Evolutionary conservation across 495 filamentous ascomycete species (phyloP).

Genomic region (Xylaria bambusicola): DNA sequence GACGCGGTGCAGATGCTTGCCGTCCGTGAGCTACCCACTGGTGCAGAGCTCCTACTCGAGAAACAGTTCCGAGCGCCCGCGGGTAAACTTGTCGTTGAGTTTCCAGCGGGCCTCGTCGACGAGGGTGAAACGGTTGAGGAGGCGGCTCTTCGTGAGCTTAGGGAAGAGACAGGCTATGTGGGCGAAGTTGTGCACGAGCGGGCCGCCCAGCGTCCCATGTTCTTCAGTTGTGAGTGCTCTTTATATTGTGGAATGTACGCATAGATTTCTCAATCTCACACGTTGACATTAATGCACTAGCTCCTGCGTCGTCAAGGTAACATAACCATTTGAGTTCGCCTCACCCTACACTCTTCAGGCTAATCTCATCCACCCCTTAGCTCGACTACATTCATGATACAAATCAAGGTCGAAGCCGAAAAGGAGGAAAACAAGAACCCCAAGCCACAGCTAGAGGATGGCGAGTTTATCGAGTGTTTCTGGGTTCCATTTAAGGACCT

Average conservation of each 20-base stretch:
- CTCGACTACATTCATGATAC: conserved; percentile 69
- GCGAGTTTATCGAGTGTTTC: conserved; percentile 77
- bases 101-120: conserved; percentile 76
- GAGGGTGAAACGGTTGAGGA: conserved; percentile 67
- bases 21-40: conserved; percentile 58
- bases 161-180: conserved; percentile 80
- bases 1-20: conserved; percentile 81
- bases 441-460: conserved; percentile 68
- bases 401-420: conserved; percentile 63
- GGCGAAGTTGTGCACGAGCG: conserved; percentile 51
- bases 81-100: conserved; percentile 69
- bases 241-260: not conserved
- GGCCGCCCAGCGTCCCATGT: conserved; percentile 55
- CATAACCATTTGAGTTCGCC: not conserved
- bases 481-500: conserved; percentile 61
- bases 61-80: conserved; percentile 78
- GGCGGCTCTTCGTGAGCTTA: conserved; percentile 72
- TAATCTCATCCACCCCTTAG: conserved; percentile 36
- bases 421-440: conserved; percentile 61
- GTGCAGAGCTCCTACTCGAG: conserved; percentile 62
- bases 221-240: conserved; percentile 67
- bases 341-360: not conserved
- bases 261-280: not conserved
- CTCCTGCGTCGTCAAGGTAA: conserved; percentile 40
- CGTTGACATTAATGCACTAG: conserved; percentile 16